Base-by-base conservation (phyloP, 2,329 filamentous ascomycete genomes). In the Cytospora piceae region DNA sequence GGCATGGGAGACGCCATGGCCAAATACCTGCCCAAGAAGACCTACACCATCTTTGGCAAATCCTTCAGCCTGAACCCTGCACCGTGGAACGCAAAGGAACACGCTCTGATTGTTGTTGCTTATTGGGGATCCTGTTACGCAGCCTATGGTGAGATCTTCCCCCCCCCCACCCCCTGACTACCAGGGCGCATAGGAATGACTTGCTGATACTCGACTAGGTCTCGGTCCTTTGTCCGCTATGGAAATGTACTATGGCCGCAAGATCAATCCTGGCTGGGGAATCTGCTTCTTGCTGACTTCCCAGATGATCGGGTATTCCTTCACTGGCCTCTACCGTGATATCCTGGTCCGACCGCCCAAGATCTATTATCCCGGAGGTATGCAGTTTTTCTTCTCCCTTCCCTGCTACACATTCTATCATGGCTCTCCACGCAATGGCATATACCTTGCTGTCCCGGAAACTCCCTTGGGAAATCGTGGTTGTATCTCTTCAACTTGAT, bases 61-160 rank as follows among this genome's bases (percentile, higher is more conserved):
- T 70, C 71, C 14, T 77, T 73, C 67, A 75, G 68, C 59, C 66
- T 75, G 58, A 77, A 76, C 52, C 74, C 74, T 14, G 73, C 72
- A 2, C 73, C 72, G 7, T 76, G 72, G 73, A 75, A 76, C 57
- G 72, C 73, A 15, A 76, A 76, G 59, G 74, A 75, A 67, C 75
- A 75, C 54, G 73, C 73, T 8, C 56, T 76, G 20, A 71, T 76
- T 42, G 69, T 76, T 15, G 74, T 76, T 11, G 73, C 74, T 2
- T 74, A 74, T 60, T 75, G 73, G 73, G 73, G 72, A 17, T 64
- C 62, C 7, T 64, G 62, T 27, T 64, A 64, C 20, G 62, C 62
- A 22, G 62, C 62, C 22, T 64, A 64, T 55, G 56, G 62, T 62
- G n/a, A 12, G 60, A 31, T 22, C 5, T 31, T 12, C 3, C 22